Percentiles rank a stretch among this genome's conserved stretches.
Evolutionary conservation across 495 filamentous ascomycete genomes (phyloP).

Genomic region (Antarctomyces pellizariae): DNA sequence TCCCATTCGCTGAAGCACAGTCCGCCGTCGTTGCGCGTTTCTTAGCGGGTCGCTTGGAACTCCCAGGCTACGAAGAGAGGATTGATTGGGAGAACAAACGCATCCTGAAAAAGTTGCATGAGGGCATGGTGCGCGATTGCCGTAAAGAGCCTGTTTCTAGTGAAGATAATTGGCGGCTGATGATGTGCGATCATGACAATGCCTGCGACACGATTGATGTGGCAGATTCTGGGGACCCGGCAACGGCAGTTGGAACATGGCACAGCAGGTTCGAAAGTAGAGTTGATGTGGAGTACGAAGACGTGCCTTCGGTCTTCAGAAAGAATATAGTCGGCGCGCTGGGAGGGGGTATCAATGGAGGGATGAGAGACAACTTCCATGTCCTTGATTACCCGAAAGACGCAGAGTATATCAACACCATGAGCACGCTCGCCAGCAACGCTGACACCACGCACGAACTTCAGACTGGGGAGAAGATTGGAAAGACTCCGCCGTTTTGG

Average conservation of each 20-base stretch:
- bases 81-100: constrained; percentile 40
- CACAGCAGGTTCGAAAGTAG: too few species aligned
- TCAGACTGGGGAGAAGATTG: constrained; percentile 20
- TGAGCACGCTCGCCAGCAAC: constrained; percentile 33
- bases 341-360: constrained; percentile 21
- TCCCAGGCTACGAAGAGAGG: constrained; percentile 44
- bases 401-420: constrained; percentile 50
- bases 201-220: too few species aligned
- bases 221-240: too few species aligned
- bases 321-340: constrained; percentile 3
- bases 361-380: constrained; percentile 31
- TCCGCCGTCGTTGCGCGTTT: constrained; percentile 51
- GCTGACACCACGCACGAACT: constrained; percentile 20
- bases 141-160: too few species aligned
- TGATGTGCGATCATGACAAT: too few species aligned
- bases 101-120: too few species aligned
- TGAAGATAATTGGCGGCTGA: too few species aligned
- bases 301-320: too few species aligned
- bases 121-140: too few species aligned
- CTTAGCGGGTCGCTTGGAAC: constrained; percentile 38
- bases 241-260: too few species aligned
- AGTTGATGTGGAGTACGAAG: background rate
- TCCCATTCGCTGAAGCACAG: constrained; percentile 58
- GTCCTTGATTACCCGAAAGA: constrained; percentile 50
- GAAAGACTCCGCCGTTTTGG: constrained; percentile 47